phyloP scores from a whole-genome alignment of 495 filamentous ascomycete species.

The Lasiosphaeria ovina region DNA sequence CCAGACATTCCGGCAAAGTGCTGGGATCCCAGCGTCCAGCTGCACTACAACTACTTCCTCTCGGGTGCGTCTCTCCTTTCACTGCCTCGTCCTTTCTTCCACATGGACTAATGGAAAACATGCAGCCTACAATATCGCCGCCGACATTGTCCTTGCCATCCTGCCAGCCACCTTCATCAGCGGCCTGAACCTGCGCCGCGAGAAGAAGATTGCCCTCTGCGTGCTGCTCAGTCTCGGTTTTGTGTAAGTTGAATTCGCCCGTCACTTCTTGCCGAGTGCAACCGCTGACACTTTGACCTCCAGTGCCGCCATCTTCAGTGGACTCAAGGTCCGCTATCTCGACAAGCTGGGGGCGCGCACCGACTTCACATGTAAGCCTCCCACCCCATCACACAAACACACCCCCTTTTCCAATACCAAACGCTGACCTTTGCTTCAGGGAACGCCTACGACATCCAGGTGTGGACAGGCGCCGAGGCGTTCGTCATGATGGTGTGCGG shows the following conservation, averaged over 20 bases:
- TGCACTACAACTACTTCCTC: conserved; percentile 8
- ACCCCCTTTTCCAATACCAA: neutral
- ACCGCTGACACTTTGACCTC: neutral
- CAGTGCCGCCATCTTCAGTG: conserved; percentile 1
- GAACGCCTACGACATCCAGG: conserved; percentile 3
- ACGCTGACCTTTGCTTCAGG: neutral
- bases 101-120: neutral
- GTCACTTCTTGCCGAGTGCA: neutral
- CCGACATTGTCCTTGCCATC: conserved; percentile 3
- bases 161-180: conserved; percentile 4
- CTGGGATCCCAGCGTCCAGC: neutral
- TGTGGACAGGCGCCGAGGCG: conserved; percentile 3
- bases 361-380: conserved; percentile 4
- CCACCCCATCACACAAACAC: neutral
- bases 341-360: neutral
- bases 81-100: neutral
- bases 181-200: neutral
- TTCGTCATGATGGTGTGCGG: conserved; percentile 8
- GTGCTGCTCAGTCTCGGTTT: conserved; percentile 2
- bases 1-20: neutral
- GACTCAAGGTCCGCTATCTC: conserved; percentile 5
- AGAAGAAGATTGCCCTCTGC: conserved; percentile 7
- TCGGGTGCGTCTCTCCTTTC: neutral
- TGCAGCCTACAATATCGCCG: neutral
- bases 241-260: neutral